Conservation (phyloP, 306 rosid genomes). For the Cucumis cinereus region DNA sequence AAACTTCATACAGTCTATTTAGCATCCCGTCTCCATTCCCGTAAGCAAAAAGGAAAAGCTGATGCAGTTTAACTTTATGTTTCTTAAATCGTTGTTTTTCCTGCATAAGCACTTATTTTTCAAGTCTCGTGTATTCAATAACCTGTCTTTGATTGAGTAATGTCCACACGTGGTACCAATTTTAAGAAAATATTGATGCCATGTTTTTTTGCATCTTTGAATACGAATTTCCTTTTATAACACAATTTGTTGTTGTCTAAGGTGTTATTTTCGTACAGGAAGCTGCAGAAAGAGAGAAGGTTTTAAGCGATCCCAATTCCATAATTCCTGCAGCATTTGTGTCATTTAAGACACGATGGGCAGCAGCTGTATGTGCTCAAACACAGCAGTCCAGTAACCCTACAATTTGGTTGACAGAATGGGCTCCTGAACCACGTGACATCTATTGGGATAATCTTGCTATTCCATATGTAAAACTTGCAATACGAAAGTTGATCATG, state of each 20-base stretch:
- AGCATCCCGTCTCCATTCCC: neutral
- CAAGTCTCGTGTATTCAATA: neutral
- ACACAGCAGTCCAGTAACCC: slow-evolving; percentile 78
- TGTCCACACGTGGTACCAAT: neutral
- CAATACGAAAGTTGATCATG: slow-evolving; percentile 51
- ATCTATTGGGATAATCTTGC: slow-evolving; percentile 79
- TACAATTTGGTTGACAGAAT: slow-evolving; percentile 81
- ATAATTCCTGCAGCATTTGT: slow-evolving; percentile 87
- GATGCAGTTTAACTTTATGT: neutral
- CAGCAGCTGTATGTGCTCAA: slow-evolving; percentile 92
- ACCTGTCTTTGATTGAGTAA: neutral
- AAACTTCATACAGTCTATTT: neutral
- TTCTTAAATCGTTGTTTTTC: neutral
- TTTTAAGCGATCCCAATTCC: slow-evolving; percentile 42
- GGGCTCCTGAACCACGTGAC: slow-evolving; percentile 95
- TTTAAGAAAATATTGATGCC: neutral
- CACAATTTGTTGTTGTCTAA: neutral
- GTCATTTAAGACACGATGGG: slow-evolving; percentile 81
- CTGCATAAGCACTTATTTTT: neutral
- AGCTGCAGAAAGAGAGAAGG: slow-evolving; percentile 54
- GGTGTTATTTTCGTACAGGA: slow-evolving; percentile 44
- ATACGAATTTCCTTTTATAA: neutral
- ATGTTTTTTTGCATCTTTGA: neutral
- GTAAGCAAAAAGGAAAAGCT: too few species aligned
- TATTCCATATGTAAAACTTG: slow-evolving; percentile 69